Base-by-base conservation (phyloP, 257 asterid species). In the Solanum megistacrolobum region DNA sequence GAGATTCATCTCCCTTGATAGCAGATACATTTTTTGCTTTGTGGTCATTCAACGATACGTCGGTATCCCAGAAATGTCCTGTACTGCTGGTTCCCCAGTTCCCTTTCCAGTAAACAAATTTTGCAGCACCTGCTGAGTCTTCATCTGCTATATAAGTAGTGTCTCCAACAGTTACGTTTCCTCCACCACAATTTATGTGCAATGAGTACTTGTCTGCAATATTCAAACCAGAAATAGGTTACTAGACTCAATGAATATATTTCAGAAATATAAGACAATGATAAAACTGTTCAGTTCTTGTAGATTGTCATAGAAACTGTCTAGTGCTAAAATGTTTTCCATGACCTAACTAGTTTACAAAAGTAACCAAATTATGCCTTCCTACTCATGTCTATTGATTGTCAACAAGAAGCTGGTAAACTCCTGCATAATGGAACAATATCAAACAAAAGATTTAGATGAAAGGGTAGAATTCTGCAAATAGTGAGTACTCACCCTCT, bases 71-170 rank as follows among this genome's bases (percentile, higher is more conserved):
- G 88, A 92, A 92, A 88, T 79, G 27, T 78, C 98, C 95, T 25
- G 94, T 91, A 87, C 87, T 91, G 88, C 96, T 94, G 12, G 90
- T 34, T 86, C 95, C 98, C 98, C 98, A 94, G 78, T 89, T 79
- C 85, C 48, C 87, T 31, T 25, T 46, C 11, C 87, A 8, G 48
- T 25, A 84, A 52, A 84, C 87, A 52, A 93, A 92, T 32, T 88
- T 91, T 55, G 91, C 93, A n/a, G 91, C 46, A 73, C 93, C 94
- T 23, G 73, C 81, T 20, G 92, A 46, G 41, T 71, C 91, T 83
- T 79, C 91, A 86, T 94, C 95, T 11, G 88, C 94, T 78, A 91
- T 93, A 35, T 60, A 94, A 65, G 21, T 29, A 55, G 81, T 90
- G 14, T 91, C 68, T n/a, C 94, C 94, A 52, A 86, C 65, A 46